phyloP scores from a whole-genome alignment of 805 yeast species.

The Diddensiella transvaalensis region DNA sequence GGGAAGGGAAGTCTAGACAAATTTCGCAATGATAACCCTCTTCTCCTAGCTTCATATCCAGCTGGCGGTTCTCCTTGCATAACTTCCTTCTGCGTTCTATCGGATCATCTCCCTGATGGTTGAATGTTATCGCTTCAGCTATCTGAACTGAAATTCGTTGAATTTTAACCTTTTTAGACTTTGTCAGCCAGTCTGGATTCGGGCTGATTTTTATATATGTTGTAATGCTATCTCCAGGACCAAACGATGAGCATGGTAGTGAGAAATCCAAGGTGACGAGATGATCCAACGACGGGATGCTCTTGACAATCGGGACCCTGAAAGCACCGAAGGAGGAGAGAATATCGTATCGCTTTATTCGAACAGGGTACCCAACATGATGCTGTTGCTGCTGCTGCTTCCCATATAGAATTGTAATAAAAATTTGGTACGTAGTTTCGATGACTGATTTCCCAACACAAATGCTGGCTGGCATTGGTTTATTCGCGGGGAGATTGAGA shows the following conservation, averaged over 20 bases:
- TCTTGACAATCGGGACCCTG: constrained; percentile 29
- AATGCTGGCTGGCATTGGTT: constrained; percentile 36
- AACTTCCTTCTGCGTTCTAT: constrained; percentile 31
- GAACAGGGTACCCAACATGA: constrained; percentile 33
- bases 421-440: constrained; percentile 35
- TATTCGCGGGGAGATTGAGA: constrained; percentile 32
- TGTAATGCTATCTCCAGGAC: constrained; percentile 37
- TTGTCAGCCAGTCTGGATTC: constrained; percentile 36
- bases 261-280: constrained; percentile 33
- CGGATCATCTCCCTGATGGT: constrained; percentile 31
- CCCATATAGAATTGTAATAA: constrained; percentile 31
- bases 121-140: constrained; percentile 35
- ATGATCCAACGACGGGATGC: constrained; percentile 33
- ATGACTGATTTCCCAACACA: constrained; percentile 28
- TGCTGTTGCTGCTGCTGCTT: constrained; percentile 17
- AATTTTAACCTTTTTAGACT: constrained; percentile 36
- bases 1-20: constrained; percentile 30
- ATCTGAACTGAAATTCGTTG: constrained; percentile 34
- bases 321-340: constrained; percentile 37
- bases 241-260: constrained; percentile 35
- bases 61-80: constrained; percentile 27
- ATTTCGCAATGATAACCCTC: constrained; percentile 26
- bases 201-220: constrained; percentile 32
- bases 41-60: constrained; percentile 28
- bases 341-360: constrained; percentile 37